Conservation (phyloP, 2,329 filamentous ascomycete species). For the Aspergillus latus region DNA sequence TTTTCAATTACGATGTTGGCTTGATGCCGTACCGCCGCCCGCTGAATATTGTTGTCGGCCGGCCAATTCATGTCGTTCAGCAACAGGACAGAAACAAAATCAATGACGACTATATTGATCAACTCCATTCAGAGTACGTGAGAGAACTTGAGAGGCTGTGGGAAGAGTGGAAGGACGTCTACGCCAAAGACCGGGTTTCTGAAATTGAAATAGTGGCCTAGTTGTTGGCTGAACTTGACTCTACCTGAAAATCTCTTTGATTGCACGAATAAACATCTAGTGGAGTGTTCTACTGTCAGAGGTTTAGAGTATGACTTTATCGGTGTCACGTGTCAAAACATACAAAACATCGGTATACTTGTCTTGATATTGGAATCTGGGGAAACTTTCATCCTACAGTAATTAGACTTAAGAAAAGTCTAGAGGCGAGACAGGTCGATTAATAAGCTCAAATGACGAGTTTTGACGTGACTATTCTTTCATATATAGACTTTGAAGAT, state of each 20-base stretch:
- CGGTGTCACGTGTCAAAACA: no score
- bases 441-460: background rate
- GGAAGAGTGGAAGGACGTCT: conserved; percentile 49
- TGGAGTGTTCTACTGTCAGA: background rate
- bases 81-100: conserved; percentile 60
- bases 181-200: conserved; percentile 43
- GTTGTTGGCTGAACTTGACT: no score
- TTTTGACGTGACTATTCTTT: background rate
- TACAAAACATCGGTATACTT: no score
- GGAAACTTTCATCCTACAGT: no score
- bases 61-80: conserved; percentile 70
- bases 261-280: background rate
- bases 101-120: conserved; percentile 72
- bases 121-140: conserved; percentile 77
- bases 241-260: no score
- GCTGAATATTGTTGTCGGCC: conserved; percentile 85
- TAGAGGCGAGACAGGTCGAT: background rate
- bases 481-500: background rate
- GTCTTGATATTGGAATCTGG: no score
- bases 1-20: conserved; percentile 98
- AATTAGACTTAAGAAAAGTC: background rate
- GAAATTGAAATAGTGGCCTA: conserved; percentile 44
- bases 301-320: no score
- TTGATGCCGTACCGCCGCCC: conserved; percentile 89
- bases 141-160: conserved; percentile 53